Percentiles rank a stretch among this genome's conserved stretches.
These are phyloP conservation scores for Senecio squalidus DNA, from an alignment of 140 eudicot species.

Conservation along the genomic window DNA sequence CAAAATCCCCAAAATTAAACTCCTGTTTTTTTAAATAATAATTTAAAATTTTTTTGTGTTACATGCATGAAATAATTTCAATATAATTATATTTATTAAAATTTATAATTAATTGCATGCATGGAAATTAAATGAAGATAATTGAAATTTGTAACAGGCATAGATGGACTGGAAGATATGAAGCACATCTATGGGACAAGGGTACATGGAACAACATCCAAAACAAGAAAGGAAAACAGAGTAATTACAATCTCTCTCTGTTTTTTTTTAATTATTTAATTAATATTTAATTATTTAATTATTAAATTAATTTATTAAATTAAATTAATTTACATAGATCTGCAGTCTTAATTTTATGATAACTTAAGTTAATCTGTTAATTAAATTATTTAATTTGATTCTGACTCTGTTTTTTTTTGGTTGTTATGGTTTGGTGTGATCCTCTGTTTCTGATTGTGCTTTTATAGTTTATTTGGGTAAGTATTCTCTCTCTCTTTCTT, in stretches of 20 bases:
- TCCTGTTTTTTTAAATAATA: background rate
- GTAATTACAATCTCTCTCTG: constrained; percentile 29
- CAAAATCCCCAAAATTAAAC: too few species aligned
- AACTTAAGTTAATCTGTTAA: constrained; percentile 22
- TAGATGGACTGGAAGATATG: constrained; percentile 89
- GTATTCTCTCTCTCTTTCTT: constrained; percentile 20
- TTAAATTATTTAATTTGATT: constrained; percentile 16
- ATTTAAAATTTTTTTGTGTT: background rate
- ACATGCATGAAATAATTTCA: constrained; percentile 7
- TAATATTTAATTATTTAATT: background rate
- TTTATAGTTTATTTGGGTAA: constrained; percentile 88
- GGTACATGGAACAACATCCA: constrained; percentile 74
- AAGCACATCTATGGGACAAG: constrained; percentile 98
- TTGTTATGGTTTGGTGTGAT: constrained; percentile 46
- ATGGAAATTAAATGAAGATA: background rate
- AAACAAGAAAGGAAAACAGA: constrained; percentile 88
- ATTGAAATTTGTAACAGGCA: constrained; percentile 47
- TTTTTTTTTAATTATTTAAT: background rate
- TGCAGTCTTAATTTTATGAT: constrained; percentile 31
- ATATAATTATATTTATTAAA: background rate
- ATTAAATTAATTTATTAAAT: constrained; percentile 7
- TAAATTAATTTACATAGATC: constrained; percentile 48
- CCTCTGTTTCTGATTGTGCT: constrained; percentile 37
- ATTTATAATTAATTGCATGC: constrained; percentile 17
- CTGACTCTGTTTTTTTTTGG: constrained; percentile 48